Base-by-base conservation (phyloP, 164 flowering plant species). In the Vitis amurensis region DNA sequence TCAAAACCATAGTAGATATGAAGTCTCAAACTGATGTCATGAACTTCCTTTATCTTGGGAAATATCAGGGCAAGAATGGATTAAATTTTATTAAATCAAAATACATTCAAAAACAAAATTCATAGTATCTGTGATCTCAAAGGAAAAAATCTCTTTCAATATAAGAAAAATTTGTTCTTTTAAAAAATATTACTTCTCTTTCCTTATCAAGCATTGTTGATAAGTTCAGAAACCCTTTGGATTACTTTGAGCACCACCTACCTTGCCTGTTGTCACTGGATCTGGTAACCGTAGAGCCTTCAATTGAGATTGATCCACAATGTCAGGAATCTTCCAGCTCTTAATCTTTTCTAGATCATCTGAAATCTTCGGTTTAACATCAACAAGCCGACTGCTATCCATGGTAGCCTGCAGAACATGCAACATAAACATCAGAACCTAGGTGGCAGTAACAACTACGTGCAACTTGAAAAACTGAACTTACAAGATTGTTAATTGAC, bases 221-320 rank as follows among this genome's bases (percentile, higher is more conserved):
- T 9, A 60, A 60, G 8, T 60, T n/a, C 31, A 7, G 31, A 13
- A 12, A 13, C 17, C 14, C 56, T 53, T 53, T 13, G 56, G 0
- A 53, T 53, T 13, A 11, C 7, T 19, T 3, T 11, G 11, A 49
- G n/a, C 66, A 23, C 59, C 9, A 14, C 76, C 70, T 75, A 84
- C 87, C 86, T 79, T 86, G 75, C 81, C 80, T 9, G 84, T 37
- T 30, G 78, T 51, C 56, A 67, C 59, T 14, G 87, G 13, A 14
- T 86, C 89, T 13, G 84, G 87, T 75, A 86, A 78, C 47, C 80
- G 74, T 55, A 82, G 69, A 59, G 84, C 78, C 70, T 75, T 83
- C 27, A 86, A 74, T 58, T 83, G 84, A 66, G 84, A 69, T 58
- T 81, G 31, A 10, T 86, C 87, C 13, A 78, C 67, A 58, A 86